Percentiles rank a stretch among this genome's conserved stretches.
These are phyloP conservation scores for Sclerotinia glacialis DNA, from an alignment of 2,329 filamentous ascomycete species.

Conservation along the genomic window DNA sequence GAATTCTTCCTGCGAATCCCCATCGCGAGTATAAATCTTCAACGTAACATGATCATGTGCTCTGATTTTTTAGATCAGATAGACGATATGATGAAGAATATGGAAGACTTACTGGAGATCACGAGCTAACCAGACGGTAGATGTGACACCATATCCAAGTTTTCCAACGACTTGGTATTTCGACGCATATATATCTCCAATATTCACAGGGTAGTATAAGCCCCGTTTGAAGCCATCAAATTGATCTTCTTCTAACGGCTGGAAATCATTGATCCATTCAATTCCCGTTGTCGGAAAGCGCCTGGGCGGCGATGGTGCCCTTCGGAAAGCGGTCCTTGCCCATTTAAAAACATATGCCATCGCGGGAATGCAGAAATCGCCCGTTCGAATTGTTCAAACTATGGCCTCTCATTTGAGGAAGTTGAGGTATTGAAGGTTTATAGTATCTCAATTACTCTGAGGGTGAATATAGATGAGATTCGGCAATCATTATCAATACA, in stretches of 20 bases:
- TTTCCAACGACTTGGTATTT: constrained; percentile 32
- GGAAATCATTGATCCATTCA: neutral
- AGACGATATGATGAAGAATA: neutral
- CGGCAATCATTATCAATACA: no score
- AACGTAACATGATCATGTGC: constrained; percentile 21
- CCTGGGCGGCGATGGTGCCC: neutral
- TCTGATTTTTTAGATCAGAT: neutral
- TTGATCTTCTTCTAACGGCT: neutral
- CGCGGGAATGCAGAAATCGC: no score
- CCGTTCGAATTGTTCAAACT: no score
- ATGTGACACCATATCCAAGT: constrained; percentile 27
- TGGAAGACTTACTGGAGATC: constrained; percentile 25
- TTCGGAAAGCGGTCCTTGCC: neutral
- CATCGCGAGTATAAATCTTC: constrained; percentile 23
- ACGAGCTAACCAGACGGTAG: constrained; percentile 29
- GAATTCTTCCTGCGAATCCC: constrained; percentile 39
- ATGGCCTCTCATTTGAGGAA: no score
- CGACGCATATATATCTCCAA: constrained; percentile 26
- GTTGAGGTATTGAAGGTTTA: no score
- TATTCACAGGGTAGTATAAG: neutral
- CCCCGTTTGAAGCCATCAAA: neutral
- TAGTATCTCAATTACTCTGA: no score
- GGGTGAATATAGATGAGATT: no score
- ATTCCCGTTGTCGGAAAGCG: neutral
- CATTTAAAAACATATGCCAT: constrained; percentile 4